Conservation (phyloP, 2,329 filamentous ascomycete genomes). For the Aspergillus vadensis region DNA sequence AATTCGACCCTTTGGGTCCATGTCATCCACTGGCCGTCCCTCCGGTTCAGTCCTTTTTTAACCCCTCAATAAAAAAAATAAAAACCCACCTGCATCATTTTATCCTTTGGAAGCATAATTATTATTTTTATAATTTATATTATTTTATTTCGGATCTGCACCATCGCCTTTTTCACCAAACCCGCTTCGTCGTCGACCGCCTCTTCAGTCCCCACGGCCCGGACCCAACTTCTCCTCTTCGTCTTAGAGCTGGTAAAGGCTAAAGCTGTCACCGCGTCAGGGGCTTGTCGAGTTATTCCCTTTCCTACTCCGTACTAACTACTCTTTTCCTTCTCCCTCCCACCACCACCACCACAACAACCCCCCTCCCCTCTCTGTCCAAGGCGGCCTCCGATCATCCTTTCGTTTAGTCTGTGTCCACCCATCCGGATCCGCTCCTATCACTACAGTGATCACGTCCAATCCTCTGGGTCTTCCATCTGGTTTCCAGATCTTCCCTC, state of each 20-base stretch:
- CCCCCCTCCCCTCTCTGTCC: neutral
- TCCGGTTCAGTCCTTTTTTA: constrained; percentile 12
- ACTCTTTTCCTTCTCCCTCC: constrained; percentile 6
- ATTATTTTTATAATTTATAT: constrained; percentile 13
- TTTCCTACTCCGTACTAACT: neutral
- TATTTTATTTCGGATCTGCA: constrained; percentile 27
- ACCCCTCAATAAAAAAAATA: constrained; percentile 23
- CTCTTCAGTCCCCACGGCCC: constrained; percentile 32
- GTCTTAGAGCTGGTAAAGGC: constrained; percentile 29
- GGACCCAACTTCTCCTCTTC: constrained; percentile 24
- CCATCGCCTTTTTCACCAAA: constrained; percentile 19
- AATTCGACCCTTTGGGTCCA: constrained; percentile 11
- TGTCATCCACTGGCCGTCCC: constrained; percentile 18
- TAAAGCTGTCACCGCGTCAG: constrained; percentile 42
- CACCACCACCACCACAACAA: too few relatives aligned
- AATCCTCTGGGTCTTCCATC: constrained; percentile 32
- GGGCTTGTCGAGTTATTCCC: constrained; percentile 24
- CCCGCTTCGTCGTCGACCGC: constrained; percentile 27
- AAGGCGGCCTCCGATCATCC: constrained; percentile 23
- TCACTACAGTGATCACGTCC: constrained; percentile 36
- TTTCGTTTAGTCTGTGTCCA: constrained; percentile 34
- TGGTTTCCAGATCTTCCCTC: constrained; percentile 30
- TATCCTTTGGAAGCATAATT: constrained; percentile 8
- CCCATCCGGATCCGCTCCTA: constrained; percentile 41
- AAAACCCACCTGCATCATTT: constrained; percentile 21